Percentiles rank a stretch among this genome's conserved stretches.
These are phyloP conservation scores for Thielaviopsis cerberus DNA, from an alignment of 2,329 filamentous ascomycete species.

Conservation along the genomic window DNA sequence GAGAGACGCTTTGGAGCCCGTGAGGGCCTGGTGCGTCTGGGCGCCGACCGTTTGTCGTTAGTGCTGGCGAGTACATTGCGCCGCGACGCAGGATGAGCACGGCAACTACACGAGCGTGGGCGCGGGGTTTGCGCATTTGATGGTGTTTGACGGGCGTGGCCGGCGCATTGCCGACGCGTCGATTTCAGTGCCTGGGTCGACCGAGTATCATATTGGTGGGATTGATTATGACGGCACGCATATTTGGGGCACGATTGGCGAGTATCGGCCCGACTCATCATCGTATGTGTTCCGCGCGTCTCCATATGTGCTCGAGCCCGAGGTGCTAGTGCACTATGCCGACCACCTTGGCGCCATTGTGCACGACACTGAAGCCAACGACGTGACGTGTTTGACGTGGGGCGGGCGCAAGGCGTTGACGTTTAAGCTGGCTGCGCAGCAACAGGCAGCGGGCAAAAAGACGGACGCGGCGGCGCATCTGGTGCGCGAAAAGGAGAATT, in stretches of 20 bases:
- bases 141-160: constrained; percentile 26
- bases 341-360: constrained; percentile 31
- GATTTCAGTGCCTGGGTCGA: constrained; percentile 21
- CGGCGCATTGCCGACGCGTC: constrained; percentile 25
- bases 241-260: constrained; percentile 28
- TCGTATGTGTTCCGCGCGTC: constrained; percentile 24
- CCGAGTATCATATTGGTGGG: constrained; percentile 29
- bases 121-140: constrained; percentile 26
- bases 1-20: constrained; percentile 29
- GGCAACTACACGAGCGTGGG: constrained; percentile 30
- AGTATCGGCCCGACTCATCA: constrained; percentile 30
- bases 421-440: constrained; percentile 20
- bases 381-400: constrained; percentile 28
- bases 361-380: constrained; percentile 20
- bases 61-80: constrained; percentile 25
- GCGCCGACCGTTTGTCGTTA: constrained; percentile 26
- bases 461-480: constrained; percentile 10
- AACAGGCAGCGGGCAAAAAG: neutral
- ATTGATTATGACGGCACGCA: constrained; percentile 29
- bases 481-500: constrained; percentile 18
- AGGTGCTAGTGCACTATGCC: constrained; percentile 19
- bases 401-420: constrained; percentile 24
- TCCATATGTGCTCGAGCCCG: constrained; percentile 20
- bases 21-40: constrained; percentile 28
- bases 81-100: constrained; percentile 24